These are phyloP conservation scores for Celoporthe dispersa DNA, from an alignment of 2,329 filamentous ascomycete genomes.

Conservation along the genomic window DNA sequence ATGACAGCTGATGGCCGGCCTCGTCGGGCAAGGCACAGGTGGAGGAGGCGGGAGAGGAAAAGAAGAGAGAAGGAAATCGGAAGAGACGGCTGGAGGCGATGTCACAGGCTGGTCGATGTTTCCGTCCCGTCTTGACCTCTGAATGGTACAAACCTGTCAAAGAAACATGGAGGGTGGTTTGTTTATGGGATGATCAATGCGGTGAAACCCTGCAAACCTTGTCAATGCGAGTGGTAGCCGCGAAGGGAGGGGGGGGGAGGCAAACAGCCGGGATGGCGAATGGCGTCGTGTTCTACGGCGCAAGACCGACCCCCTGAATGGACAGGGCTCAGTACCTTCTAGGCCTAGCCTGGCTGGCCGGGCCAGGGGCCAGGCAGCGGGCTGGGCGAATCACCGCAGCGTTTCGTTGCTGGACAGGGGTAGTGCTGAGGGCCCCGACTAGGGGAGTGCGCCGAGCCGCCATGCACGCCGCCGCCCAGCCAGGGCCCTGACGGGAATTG, in stretches of 20 bases:
- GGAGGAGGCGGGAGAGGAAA: not conserved
- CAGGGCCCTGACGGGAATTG: not conserved
- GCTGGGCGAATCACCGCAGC: constrained; percentile 5
- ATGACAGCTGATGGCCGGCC: constrained; percentile 9
- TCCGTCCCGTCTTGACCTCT: not conserved
- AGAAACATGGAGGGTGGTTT: not conserved
- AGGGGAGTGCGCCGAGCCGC: constrained; percentile 10
- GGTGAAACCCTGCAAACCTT: not conserved
- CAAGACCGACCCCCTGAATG: not conserved
- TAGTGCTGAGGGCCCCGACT: not conserved
- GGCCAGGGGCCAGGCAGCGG: not conserved
- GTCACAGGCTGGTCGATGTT: not conserved
- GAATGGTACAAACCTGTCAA: not conserved
- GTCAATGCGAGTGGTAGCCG: constrained; percentile 3
- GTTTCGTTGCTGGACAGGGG: constrained; percentile 16
- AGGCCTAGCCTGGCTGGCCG: not conserved
- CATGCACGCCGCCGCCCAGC: not conserved
- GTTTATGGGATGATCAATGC: constrained; percentile 10
- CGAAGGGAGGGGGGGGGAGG: not conserved
- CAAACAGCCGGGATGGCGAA: not conserved
- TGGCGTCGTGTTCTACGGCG: not conserved
- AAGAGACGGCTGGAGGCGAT: not conserved
- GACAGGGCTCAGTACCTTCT: not conserved
- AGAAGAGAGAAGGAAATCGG: not conserved
- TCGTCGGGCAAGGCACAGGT: not conserved